A percentile compares a stretch with the other conserved stretches of the same genome.
Evolutionary conservation across 2,329 filamentous ascomycete species (phyloP).

Genomic region (Coccinonectria pachysandricola): DNA sequence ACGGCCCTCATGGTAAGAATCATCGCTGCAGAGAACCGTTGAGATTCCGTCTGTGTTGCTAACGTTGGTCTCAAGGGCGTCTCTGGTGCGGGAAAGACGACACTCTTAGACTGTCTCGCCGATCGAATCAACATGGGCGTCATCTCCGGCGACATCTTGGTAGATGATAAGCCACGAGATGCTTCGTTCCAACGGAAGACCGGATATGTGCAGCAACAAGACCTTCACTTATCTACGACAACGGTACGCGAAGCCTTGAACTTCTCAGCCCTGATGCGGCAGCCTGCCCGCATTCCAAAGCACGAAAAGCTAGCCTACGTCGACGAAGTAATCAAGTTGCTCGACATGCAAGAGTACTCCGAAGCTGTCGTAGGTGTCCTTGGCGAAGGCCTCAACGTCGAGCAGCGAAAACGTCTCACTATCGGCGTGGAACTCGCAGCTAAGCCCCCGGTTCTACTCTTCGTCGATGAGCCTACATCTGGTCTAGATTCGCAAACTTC

Average conservation of each 20-base stretch:
- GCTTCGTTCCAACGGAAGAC: conserved; percentile 78
- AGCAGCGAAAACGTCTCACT: conserved; percentile 47
- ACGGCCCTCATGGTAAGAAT: conserved; percentile 63
- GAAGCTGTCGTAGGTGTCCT: conserved; percentile 51
- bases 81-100: conserved; percentile 80
- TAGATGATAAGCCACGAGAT: conserved; percentile 53
- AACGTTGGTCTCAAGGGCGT: conserved; percentile 30
- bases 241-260: conserved; percentile 76
- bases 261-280: conserved; percentile 75
- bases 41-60: not conserved
- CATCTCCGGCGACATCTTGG: conserved; percentile 66
- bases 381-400: conserved; percentile 47
- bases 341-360: conserved; percentile 53
- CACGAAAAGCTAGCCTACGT: conserved; percentile 73
- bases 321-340: conserved; percentile 59
- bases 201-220: conserved; percentile 81
- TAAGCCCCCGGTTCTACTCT: conserved; percentile 44
- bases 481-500: conserved; percentile 51
- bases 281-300: conserved; percentile 55
- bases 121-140: conserved; percentile 77
- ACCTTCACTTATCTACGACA: conserved; percentile 68
- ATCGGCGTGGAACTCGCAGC: conserved; percentile 46
- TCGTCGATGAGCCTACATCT: conserved; percentile 46
- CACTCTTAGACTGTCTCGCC: conserved; percentile 71
- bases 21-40: rapidly evolving